Conservation (phyloP, 2,329 filamentous ascomycete species). For the Gnomoniopsis smithogilvyi region DNA sequence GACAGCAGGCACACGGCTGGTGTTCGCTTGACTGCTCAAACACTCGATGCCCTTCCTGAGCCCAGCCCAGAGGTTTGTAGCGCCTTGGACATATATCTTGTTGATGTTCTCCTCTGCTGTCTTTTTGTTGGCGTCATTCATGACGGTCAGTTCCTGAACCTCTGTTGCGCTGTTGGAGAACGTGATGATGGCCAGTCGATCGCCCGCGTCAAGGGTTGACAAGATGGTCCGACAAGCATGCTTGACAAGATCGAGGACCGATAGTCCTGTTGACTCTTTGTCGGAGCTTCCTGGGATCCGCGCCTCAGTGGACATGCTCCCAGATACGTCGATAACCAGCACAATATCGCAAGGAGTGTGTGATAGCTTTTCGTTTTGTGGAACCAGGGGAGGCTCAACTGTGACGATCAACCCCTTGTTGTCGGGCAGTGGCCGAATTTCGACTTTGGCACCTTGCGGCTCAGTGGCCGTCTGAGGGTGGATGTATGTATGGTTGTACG, state of each 20-base stretch:
- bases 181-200: constrained; percentile 56
- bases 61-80: constrained; percentile 59
- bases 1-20: constrained; percentile 43
- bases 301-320: constrained; percentile 49
- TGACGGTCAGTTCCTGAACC: constrained; percentile 43
- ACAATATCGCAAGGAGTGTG: constrained; percentile 58
- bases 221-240: constrained; percentile 56
- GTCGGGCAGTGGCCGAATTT: constrained; percentile 36
- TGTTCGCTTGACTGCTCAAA: constrained; percentile 34
- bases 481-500: background rate
- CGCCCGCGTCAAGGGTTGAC: constrained; percentile 50
- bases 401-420: constrained; percentile 42
- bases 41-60: constrained; percentile 47
- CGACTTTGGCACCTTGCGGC: constrained; percentile 15
- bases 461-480: background rate
- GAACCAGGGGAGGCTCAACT: constrained; percentile 40
- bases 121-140: constrained; percentile 46
- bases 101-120: constrained; percentile 38
- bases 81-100: constrained; percentile 32
- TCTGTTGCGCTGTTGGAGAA: constrained; percentile 42
- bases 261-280: constrained; percentile 46
- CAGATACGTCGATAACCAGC: constrained; percentile 59
- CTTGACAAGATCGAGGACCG: constrained; percentile 57
- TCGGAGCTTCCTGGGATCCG: constrained; percentile 39
- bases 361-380: constrained; percentile 21